Conservation (phyloP, 345 rosid genomes). For the Dipteronia dyeriana region DNA sequence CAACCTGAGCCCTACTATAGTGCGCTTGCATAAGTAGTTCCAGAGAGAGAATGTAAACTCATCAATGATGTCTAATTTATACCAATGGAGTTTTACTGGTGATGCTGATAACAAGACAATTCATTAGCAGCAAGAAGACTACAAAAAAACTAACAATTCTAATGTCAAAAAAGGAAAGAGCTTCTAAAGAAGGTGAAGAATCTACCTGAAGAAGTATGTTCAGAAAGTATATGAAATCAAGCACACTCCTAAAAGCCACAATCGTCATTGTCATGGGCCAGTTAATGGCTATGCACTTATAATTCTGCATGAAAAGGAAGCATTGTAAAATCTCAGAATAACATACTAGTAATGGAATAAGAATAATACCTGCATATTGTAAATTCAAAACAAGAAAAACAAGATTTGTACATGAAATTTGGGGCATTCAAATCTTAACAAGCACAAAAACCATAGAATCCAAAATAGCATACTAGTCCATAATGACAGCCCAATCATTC, state of each 20-base stretch:
- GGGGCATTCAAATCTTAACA: not conserved
- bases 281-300: constrained; percentile 56
- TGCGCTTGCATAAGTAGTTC: not conserved
- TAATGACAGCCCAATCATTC: not conserved
- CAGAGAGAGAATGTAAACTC: not conserved
- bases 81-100: not conserved
- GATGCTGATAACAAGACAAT: not conserved
- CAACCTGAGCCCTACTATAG: not conserved
- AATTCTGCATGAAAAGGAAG: constrained; percentile 41
- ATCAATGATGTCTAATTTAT: not conserved
- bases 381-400: not conserved
- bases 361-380: not conserved
- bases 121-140: not conserved
- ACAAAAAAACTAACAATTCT: not conserved
- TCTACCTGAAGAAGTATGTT: constrained; percentile 86
- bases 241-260: constrained; percentile 54
- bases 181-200: not conserved
- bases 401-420: not conserved
- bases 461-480: not conserved
- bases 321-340: constrained; percentile 1
- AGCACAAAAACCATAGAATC: not conserved
- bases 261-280: constrained; percentile 45
- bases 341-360: not conserved
- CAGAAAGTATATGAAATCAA: constrained; percentile 64
- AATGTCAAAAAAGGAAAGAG: constrained; percentile 1